Evolutionary conservation across 768 basidiomycete genomes (phyloP).

Genomic region (Naganishia onofrii): DNA sequence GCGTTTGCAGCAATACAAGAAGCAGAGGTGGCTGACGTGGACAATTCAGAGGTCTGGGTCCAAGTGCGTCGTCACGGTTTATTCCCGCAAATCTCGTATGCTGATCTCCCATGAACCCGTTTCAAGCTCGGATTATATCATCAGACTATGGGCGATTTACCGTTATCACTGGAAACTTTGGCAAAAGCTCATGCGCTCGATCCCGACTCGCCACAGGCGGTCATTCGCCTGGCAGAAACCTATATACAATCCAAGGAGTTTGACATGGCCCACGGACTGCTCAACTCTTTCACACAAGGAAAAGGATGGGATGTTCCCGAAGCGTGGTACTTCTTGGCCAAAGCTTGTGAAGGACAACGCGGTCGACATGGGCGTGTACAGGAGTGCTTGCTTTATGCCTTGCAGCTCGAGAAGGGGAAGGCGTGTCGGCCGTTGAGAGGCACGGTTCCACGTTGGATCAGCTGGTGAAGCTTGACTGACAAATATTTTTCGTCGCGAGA

Average conservation of each 20-base stretch:
- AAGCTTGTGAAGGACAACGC: conserved; percentile 71
- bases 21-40: conserved; percentile 82
- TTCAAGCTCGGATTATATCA: conserved; percentile 72
- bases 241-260: conserved; percentile 66
- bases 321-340: conserved; percentile 89
- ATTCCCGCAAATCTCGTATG: neutral
- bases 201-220: conserved; percentile 73
- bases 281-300: conserved; percentile 68
- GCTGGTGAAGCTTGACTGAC: neutral
- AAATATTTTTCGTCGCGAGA: neutral
- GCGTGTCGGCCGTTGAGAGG: conserved; percentile 44
- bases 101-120: neutral
- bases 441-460: conserved; percentile 7
- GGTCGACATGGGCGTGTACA: conserved; percentile 64
- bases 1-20: conserved; percentile 88
- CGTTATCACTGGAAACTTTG: conserved; percentile 69
- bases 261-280: conserved; percentile 77
- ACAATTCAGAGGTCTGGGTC: conserved; percentile 87
- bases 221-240: conserved; percentile 72
- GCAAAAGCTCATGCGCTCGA: conserved; percentile 84
- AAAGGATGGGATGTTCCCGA: conserved; percentile 86
- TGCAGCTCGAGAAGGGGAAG: conserved; percentile 56
- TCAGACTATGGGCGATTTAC: conserved; percentile 58
- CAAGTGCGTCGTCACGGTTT: conserved; percentile 62
- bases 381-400: conserved; percentile 70